These are phyloP conservation scores for Bjerkandera adusta DNA, from an alignment of 1,284 basidiomycete genomes.

Conservation along the genomic window DNA sequence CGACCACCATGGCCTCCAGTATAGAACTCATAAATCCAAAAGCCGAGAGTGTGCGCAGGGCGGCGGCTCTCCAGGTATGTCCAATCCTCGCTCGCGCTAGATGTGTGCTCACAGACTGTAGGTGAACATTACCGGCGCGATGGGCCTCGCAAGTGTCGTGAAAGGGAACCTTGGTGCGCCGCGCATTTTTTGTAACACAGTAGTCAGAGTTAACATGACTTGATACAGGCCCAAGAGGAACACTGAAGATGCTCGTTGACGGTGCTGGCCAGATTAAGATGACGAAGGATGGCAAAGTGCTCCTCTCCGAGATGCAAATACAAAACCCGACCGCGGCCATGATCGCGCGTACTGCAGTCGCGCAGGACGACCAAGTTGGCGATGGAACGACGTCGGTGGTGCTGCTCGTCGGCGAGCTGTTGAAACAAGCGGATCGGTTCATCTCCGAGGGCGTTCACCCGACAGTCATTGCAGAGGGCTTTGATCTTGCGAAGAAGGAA, in stretches of 20 bases:
- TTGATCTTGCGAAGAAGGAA: conserved; percentile 97
- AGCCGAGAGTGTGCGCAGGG: conserved; percentile 91
- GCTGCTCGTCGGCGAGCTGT: conserved; percentile 92
- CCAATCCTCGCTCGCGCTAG: neutral
- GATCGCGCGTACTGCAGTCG: conserved; percentile 98
- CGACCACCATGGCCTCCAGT: conserved; percentile 61
- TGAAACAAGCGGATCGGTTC: conserved; percentile 98
- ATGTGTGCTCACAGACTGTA: conserved; percentile 27
- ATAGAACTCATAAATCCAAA: conserved; percentile 95
- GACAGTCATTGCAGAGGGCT: conserved; percentile 92
- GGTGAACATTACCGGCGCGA: conserved; percentile 91
- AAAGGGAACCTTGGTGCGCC: conserved; percentile 89
- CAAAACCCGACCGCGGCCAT: conserved; percentile 99
- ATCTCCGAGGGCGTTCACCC: conserved; percentile 99
- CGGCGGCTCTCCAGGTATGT: conserved; percentile 90
- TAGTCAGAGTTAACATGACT: conserved; percentile 16
- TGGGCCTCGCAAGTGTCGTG: conserved; percentile 97
- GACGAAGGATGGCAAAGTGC: conserved; percentile 99
- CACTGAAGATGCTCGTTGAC: conserved; percentile 99
- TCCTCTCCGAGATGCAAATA: conserved; percentile 99
- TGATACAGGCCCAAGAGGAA: conserved; percentile 82
- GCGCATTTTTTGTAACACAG: conserved; percentile 14
- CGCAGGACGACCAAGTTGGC: conserved; percentile 98
- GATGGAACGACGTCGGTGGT: conserved; percentile 99
- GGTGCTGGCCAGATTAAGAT: conserved; percentile 99